Evolutionary conservation across 306 rosid species (phyloP).

Genomic region (Arachis stenosperma): DNA sequence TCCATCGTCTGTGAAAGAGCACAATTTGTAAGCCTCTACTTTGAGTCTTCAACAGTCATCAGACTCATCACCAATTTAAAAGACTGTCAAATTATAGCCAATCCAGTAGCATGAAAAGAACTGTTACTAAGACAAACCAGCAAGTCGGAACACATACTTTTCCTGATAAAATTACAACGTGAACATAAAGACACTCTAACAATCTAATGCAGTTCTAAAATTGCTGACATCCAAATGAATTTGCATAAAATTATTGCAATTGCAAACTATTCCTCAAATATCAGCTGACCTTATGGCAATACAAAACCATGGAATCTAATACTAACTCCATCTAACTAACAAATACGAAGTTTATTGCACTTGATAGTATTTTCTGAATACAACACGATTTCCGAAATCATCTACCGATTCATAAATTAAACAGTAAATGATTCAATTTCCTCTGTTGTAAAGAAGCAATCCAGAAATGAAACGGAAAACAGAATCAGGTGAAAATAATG

Average conservation of each 20-base stretch:
- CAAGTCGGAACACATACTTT: not conserved
- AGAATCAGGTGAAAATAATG: not conserved
- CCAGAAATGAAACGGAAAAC: not conserved
- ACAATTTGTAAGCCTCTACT: constrained; percentile 56
- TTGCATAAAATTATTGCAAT: not conserved
- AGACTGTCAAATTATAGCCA: constrained; percentile 37
- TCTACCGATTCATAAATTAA: constrained; percentile 18
- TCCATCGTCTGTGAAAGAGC: constrained; percentile 68
- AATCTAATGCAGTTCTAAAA: not conserved
- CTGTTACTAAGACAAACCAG: constrained; percentile 26
- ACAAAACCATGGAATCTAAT: not conserved
- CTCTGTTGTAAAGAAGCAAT: not conserved
- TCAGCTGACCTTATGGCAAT: not conserved
- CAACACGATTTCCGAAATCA: not conserved
- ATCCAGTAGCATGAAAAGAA: constrained; percentile 14
- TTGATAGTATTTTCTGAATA: not conserved
- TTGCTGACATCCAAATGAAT: not conserved
- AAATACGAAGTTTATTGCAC: not conserved
- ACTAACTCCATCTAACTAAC: not conserved
- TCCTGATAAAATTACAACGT: constrained; percentile 14
- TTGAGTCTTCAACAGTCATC: constrained; percentile 49
- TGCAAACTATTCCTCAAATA: not conserved
- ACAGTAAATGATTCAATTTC: not conserved
- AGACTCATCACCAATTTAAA: constrained; percentile 43
- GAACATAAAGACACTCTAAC: not conserved